phyloP scores from a whole-genome alignment of 2,329 filamentous ascomycete species.

The Epichloe sibirici region DNA sequence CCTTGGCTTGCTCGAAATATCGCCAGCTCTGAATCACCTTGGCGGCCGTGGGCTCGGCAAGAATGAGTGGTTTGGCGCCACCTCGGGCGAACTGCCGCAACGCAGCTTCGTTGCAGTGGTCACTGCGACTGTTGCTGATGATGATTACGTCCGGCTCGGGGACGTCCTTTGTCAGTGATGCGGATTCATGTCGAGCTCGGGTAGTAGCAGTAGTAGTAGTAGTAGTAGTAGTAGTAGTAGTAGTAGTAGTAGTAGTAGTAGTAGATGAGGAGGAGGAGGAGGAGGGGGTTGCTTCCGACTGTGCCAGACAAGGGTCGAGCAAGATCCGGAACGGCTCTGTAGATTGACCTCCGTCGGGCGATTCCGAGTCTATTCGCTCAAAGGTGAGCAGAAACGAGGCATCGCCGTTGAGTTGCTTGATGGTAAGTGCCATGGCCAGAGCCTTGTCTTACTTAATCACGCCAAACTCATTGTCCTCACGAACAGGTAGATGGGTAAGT shows the following conservation, averaged over 20 bases:
- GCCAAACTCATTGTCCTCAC: background rate
- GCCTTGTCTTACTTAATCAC: background rate
- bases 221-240: conserved; percentile 24
- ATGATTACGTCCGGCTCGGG: conserved; percentile 33
- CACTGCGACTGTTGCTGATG: conserved; percentile 37
- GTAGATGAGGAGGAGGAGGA: conserved; percentile 52
- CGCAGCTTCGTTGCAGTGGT: conserved; percentile 60
- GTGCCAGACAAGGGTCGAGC: conserved; percentile 59
- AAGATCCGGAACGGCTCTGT: conserved; percentile 49
- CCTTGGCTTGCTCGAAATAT: conserved; percentile 45
- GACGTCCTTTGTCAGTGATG: conserved; percentile 32
- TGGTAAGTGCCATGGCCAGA: conserved; percentile 43
- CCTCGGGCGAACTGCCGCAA: conserved; percentile 48
- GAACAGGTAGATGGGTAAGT: background rate
- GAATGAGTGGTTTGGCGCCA: conserved; percentile 45
- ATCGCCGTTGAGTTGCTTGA: conserved; percentile 53
- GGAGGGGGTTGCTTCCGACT: conserved; percentile 27
- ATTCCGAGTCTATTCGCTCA: conserved; percentile 32
- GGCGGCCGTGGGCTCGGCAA: conserved; percentile 53
- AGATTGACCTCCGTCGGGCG: background rate
- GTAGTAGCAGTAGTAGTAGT: conserved; percentile 24
- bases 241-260: conserved; percentile 12
- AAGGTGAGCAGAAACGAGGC: conserved; percentile 55
- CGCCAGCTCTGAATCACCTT: conserved; percentile 55
- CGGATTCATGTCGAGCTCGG: conserved; percentile 41